Base-by-base conservation (phyloP, 441 rosid genomes). In the Euphorbia celastroides region DNA sequence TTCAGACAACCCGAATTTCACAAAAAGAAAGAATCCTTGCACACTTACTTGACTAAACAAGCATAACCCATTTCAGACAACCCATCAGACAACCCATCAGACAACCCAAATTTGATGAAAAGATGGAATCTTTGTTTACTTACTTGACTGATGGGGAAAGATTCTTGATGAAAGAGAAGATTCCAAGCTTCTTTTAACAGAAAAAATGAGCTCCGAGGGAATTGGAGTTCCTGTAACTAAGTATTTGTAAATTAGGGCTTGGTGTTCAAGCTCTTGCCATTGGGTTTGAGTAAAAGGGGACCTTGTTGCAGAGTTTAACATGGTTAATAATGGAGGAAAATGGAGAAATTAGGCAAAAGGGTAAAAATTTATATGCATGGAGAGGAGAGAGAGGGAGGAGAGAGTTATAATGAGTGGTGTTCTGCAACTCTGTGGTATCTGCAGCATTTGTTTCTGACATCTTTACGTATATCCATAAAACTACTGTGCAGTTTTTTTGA, bases 181-280 rank as follows among this genome's bases (percentile, higher is more conserved):
- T 67, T 85, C 86, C 62, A 87, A 74, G 80, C 81, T 75, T 84
- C 91, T 86, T 75, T 80, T 86, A 73, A 91, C 69, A 67, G 87
- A 72, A 75, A 76, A 88, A 71, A 89, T 91, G 57, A 93, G 96
- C 67, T 89, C 95, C 68, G 93, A 82, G 23, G 99, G 97, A 66
- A 91, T 78, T 7, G 92, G 93, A 55, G 84, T 73, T 59, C 93
- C 94, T 8, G 96, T 84, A 38, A 80, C 84, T 84, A 93, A 85
- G 86, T 91, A 93, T 78, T 91, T 93, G 82, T 81, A 93, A 69
- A 93, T 80, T 20, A 93, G 80, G 70, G 96, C 92, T 84, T 93
- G 99, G 56, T 86, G 89, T 73, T 93, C 97, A 64, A 93, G 96
- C 74, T 93, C 99, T 82, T 93, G 95, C 90, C 88, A 89, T 44